These are phyloP conservation scores for Tremella mesenterica DNA, from an alignment of 768 basidiomycete species.

Conservation along the genomic window DNA sequence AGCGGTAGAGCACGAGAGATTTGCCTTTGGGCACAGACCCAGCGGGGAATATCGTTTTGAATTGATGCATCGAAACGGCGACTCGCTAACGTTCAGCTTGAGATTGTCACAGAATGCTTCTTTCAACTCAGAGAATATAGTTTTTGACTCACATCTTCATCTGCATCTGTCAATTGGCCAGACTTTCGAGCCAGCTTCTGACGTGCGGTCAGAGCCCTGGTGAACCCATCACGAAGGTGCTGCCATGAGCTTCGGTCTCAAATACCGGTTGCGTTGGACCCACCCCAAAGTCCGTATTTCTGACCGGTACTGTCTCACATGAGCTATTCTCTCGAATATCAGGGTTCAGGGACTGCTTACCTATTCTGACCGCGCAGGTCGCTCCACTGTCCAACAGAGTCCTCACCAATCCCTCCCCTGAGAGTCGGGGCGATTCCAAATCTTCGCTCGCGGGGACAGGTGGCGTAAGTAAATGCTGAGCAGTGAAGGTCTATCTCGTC, in stretches of 20 bases:
- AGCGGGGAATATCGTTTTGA: slow-evolving; percentile 45
- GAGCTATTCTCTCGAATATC: neutral
- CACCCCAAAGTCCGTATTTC: slow-evolving; percentile 45
- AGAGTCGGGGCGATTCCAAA: slow-evolving; percentile 14
- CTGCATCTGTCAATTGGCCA: slow-evolving; percentile 23
- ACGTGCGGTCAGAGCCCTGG: slow-evolving; percentile 43
- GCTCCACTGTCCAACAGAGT: slow-evolving; percentile 32
- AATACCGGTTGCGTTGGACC: slow-evolving; percentile 3
- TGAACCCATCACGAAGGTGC: slow-evolving; percentile 47
- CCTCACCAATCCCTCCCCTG: slow-evolving; percentile 38
- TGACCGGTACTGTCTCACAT: slow-evolving; percentile 39
- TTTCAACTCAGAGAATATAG: neutral
- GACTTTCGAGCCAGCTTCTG: slow-evolving; percentile 41
- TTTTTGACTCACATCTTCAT: slow-evolving; percentile 34
- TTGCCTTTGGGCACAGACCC: slow-evolving; percentile 39
- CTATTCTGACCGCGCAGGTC: slow-evolving; percentile 43
- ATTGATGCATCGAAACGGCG: slow-evolving; percentile 31
- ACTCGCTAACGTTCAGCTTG: too few species aligned
- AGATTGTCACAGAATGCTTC: neutral
- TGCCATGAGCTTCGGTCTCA: slow-evolving; percentile 3
- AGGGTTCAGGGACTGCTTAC: slow-evolving; percentile 16
- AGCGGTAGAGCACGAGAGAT: slow-evolving; percentile 37
- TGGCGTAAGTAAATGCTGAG: slow-evolving; percentile 19
- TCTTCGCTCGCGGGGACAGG: slow-evolving; percentile 7
- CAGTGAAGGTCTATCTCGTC: slow-evolving; percentile 15